Percentiles rank a stretch among this genome's conserved stretches.
These are phyloP conservation scores for Ceratobasidium sp. DNA, from an alignment of 1,284 basidiomycete species.

Conservation along the genomic window DNA sequence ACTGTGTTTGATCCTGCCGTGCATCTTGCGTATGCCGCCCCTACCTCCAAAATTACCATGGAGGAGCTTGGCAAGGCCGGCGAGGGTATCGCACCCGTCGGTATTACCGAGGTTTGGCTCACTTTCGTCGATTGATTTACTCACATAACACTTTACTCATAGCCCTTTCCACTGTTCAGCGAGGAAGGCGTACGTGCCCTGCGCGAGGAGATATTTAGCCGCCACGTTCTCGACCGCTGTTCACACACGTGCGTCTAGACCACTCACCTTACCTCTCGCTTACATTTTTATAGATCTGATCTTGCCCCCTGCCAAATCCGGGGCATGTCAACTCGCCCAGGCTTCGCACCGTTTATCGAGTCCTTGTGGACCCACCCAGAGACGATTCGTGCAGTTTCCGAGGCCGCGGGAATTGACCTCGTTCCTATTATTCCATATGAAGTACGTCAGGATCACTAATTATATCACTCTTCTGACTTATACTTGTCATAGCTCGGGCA, in stretches of 20 bases:
- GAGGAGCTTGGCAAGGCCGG: slow-evolving; percentile 48
- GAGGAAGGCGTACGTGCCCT: slow-evolving; percentile 49
- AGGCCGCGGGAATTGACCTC: slow-evolving; percentile 52
- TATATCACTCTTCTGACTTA: background rate
- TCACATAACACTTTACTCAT: slow-evolving; percentile 24
- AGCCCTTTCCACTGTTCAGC: slow-evolving; percentile 51
- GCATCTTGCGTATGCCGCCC: slow-evolving; percentile 49
- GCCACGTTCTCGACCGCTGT: slow-evolving; percentile 47
- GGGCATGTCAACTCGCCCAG: background rate
- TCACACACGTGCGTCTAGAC: slow-evolving; percentile 19
- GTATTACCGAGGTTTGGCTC: slow-evolving; percentile 42
- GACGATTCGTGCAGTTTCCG: slow-evolving; percentile 48
- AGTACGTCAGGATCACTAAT: background rate
- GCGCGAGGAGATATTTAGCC: slow-evolving; percentile 49
- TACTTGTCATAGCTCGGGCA: slow-evolving; percentile 38
- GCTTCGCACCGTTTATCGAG: slow-evolving; percentile 19
- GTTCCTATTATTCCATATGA: slow-evolving; percentile 48
- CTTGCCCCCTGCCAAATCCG: slow-evolving; percentile 24
- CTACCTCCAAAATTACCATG: slow-evolving; percentile 47
- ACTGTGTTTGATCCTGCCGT: slow-evolving; percentile 49
- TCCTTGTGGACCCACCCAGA: slow-evolving; percentile 50
- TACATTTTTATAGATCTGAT: slow-evolving; percentile 23
- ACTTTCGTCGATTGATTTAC: background rate
- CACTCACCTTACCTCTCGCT: background rate
- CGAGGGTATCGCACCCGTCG: slow-evolving; percentile 46